These are phyloP conservation scores for Pseudognaphalium luteoalbum DNA, from an alignment of 129 eudicot species.

Conservation along the genomic window DNA sequence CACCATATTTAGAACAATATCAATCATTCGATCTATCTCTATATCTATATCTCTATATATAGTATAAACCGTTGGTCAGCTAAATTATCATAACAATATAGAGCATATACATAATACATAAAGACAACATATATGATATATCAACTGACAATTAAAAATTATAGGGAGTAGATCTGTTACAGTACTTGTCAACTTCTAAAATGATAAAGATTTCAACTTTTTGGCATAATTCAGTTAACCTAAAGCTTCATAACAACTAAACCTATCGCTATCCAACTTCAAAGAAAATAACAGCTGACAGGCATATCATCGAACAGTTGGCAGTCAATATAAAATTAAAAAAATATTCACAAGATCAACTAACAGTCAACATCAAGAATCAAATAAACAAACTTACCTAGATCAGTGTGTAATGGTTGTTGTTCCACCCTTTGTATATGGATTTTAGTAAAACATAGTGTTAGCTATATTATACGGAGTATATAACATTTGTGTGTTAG, in stretches of 20 bases:
- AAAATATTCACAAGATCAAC: neutral
- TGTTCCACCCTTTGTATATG: neutral
- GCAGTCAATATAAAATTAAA: conserved; percentile 5
- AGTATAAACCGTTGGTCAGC: conserved; percentile 5
- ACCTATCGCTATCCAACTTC: no score
- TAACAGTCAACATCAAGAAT: conserved; percentile 31
- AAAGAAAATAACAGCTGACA: neutral
- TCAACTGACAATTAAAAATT: neutral
- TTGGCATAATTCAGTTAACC: neutral
- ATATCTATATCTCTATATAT: neutral
- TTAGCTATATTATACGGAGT: no score
- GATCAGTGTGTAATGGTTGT: neutral
- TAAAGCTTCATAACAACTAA: conserved; percentile 20
- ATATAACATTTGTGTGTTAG: neutral
- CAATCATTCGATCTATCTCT: neutral
- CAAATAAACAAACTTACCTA: conserved; percentile 12
- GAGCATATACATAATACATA: neutral
- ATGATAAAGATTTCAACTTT: conserved; percentile 14
- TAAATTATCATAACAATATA: conserved; percentile 1
- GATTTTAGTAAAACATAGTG: neutral
- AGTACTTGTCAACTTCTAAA: conserved; percentile 15
- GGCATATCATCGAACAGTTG: conserved; percentile 31
- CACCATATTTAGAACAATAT: neutral
- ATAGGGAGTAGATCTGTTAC: neutral
- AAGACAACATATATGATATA: neutral